Base-by-base conservation (phyloP, 257 asterid genomes). In the Solanum pennellii region DNA sequence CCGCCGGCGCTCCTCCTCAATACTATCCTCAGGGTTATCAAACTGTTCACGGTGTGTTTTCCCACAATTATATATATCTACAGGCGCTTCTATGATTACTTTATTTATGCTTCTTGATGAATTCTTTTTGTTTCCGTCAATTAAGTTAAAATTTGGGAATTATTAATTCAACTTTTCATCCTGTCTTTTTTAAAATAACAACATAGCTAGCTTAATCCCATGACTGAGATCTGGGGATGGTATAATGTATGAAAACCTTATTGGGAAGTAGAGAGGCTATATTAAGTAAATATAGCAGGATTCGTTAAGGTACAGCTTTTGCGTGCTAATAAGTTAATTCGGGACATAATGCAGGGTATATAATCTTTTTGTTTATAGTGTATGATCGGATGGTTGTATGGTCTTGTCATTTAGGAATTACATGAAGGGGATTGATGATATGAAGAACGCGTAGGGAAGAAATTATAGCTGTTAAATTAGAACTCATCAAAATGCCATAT, bases 21-120 rank as follows among this genome's bases (percentile, higher is more conserved):
- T 90, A 93, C 89, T 93, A 92, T 90, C 93, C 92, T 72, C 95
- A 89, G 31, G 98, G 98, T 86, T 96, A 94, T 88, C 96, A 94
- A 87, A 71, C 91, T 35, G 92, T 91, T 87, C 95, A 95, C 20
- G 98, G 99, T 96, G 37, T 83, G 72, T 37, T 56, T 56, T 83
- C 72, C 16, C 56, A 60, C 37, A 4, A 12, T 23, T 33, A 59
- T 69, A 42, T 60, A 27, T 62, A 44, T 41, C 65, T 66, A 15
- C 25, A n/a, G 14, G 41, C 14, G 25, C 84, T 52, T 52, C 60
- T 21, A 56, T 79, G 56, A n/a, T n/a, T 56, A 56, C 72, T n/a
- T n/a, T 62, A 31, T 56, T 66, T 47, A 35, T 2, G 65, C 25
- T 87, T 56, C 20, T 60, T 79, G 71, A 59, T 73, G 7, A 15